Evolutionary conservation across 768 basidiomycete genomes (phyloP), one percentile per base, ranked within the genome.

Genomic region (Lactarius tabidus): DNA sequence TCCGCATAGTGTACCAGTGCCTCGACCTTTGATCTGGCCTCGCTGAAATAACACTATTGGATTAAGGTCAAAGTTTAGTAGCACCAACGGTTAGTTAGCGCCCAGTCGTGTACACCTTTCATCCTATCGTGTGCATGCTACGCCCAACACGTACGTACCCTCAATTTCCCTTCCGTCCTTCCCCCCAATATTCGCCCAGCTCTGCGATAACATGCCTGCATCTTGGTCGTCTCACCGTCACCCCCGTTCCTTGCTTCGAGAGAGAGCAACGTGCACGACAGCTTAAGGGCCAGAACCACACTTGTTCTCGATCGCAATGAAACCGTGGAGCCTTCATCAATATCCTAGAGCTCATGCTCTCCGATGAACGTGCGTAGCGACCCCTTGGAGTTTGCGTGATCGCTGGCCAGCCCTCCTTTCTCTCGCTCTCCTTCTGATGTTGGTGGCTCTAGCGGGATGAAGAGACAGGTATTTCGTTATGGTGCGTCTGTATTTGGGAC

Each of bases 211-310:
- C 38, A 18, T 48, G 29, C 33, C 51, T 10, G 33, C n/a, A 29
- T 18, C 57, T 41, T 38, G 28, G 26, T 58, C 53, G 23, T 45
- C 57, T 28, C 17, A 9, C 14, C 31, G n/a, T 55, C 51, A 66
- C 65, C 65, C 65, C 36, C 57, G 61, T 66, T 62, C 61, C 65
- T 66, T 38, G 45, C 60, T 29, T 36, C 20, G 51, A 35, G 15
- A 6, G 31, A 41, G 6, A 8, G 33, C 3, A 61, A 57, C 55
- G 23, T 65, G 54, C 41, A 58, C 55, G 15, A 36, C 55, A 5
- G 23, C 57, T 56, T 20, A 57, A 38, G 52, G 60, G 18, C 65
- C 29, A 23, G 62, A 60, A 66, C 54, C 61, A 20, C 26, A 12
- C 23, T 51, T 15, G 4, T 26, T 45, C 15, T 17, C 60, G 65